Base-by-base conservation (phyloP, 345 rosid species). In the Ricinus communis region DNA sequence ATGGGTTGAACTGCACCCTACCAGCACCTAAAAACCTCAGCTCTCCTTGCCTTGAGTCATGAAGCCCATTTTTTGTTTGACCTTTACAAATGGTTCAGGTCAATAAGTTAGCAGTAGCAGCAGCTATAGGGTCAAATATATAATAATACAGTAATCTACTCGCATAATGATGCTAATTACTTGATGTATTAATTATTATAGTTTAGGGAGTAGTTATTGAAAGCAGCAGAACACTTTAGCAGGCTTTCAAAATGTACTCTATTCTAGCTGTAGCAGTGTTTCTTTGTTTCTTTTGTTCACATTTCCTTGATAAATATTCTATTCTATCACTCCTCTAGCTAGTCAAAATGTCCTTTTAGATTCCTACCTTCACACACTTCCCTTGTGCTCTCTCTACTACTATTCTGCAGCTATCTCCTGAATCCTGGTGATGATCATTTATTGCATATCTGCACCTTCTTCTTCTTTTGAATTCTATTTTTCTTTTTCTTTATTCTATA, bases 281-380 rank as follows among this genome's bases (percentile, higher is more conserved):
- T 59, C 45, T 59, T 30, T 31, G 11, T 5, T 19, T 30, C 10
- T 58, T 5, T 31, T 16, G 19, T 67, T 59, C 58, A 71, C 68
- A 11, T 47, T 9, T 59, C 33, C 18, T 8, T 2, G 24, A 63
- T 66, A 81, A 71, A 74, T 77, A 81, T 81, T 83, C 77, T 69
- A 77, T 77, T 75, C n/a, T 69, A 77, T 75, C 71, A 71, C 81
- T 81, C 88, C 51, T 72, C 58, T 70, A 74, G 80, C 58, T 70
- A 74, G 80, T 77, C 83, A 82, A 77, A 74, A 68, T 84, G 80
- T 80, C 81, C 82, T 81, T 78, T 73, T 71, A 2, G 73, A 73
- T 68, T 76, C 79, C 79, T 68, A 46, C 22, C 57, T 45, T 55
- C 79, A 50, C 80, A 72, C 73, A 60, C 72, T 53, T 77, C 62